Conservation (phyloP, 257 asterid genomes). For the Ilex aquifolium region DNA sequence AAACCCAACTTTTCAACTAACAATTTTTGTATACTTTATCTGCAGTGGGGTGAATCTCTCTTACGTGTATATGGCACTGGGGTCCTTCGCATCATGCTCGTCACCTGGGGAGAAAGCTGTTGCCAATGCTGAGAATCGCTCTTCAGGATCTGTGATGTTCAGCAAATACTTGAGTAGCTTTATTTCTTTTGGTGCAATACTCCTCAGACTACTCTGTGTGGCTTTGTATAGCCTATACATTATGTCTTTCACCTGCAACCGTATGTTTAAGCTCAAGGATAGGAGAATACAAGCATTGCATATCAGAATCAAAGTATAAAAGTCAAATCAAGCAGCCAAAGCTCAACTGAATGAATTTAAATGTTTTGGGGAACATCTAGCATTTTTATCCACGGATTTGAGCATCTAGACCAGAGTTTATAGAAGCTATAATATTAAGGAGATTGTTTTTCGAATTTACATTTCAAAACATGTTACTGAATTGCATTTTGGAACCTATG, state of each 20-base stretch:
- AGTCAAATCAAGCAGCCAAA: no score
- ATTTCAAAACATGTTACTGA: no score
- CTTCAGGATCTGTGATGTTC: constrained; percentile 89
- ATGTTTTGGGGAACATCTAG: no score
- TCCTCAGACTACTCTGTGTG: constrained; percentile 74
- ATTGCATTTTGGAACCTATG: no score
- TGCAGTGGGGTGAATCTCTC: constrained; percentile 5
- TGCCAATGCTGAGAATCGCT: constrained; percentile 88
- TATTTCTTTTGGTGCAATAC: constrained; percentile 85
- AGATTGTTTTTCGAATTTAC: no score
- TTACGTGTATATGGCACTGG: constrained; percentile 76
- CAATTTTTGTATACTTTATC: not conserved
- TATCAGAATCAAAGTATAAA: no score
- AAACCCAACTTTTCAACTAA: not conserved
- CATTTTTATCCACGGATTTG: no score
- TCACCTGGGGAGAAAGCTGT: constrained; percentile 88
- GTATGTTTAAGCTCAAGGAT: not conserved
- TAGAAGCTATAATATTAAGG: no score
- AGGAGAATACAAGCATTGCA: not conserved
- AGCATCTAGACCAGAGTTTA: no score
- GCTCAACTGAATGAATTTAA: no score
- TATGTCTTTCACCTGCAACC: constrained; percentile 73
- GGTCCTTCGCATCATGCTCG: constrained; percentile 56
- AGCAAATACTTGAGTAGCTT: constrained; percentile 72
- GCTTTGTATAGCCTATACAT: constrained; percentile 85